Conservation (phyloP, 345 rosid species). For the Orychophragmus violaceus region DNA sequence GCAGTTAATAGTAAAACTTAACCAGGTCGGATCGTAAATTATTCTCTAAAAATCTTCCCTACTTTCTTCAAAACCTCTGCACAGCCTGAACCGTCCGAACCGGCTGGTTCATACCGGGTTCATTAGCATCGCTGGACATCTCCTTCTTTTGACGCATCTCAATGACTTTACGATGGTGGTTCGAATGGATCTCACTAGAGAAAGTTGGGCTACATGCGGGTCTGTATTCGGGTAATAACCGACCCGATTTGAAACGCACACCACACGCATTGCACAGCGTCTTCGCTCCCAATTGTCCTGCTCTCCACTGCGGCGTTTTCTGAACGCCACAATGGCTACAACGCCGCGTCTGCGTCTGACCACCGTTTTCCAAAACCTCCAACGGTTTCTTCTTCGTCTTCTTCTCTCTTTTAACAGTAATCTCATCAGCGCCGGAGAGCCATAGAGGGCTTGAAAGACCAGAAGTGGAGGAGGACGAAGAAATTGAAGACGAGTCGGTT, state of each 20-base stretch:
- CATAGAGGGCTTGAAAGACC: slow-evolving; percentile 9
- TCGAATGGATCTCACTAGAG: slow-evolving; percentile 28
- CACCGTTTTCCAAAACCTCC: slow-evolving; percentile 16
- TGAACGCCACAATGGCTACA: slow-evolving; percentile 33
- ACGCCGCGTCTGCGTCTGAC: slow-evolving; percentile 19
- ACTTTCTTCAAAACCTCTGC: slow-evolving; percentile 44
- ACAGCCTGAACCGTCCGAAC: slow-evolving; percentile 22
- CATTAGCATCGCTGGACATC: slow-evolving; percentile 18
- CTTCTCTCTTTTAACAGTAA: background rate
- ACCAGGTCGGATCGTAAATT: slow-evolving; percentile 25
- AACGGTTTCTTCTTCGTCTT: background rate
- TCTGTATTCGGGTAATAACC: slow-evolving; percentile 39
- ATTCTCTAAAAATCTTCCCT: too few species aligned
- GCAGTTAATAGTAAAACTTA: background rate
- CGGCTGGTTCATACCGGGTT: background rate
- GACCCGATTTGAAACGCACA: slow-evolving; percentile 39
- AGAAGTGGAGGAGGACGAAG: slow-evolving; percentile 16
- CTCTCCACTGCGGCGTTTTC: slow-evolving; percentile 44
- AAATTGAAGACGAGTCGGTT: slow-evolving; percentile 30
- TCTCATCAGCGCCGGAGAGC: slow-evolving; percentile 10
- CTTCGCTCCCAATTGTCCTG: slow-evolving; percentile 37
- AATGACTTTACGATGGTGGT: slow-evolving; percentile 32
- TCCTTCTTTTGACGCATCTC: slow-evolving; percentile 26
- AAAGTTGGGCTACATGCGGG: slow-evolving; percentile 46
- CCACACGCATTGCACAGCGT: slow-evolving; percentile 49